These are phyloP conservation scores for Coniochaeta ligniaria DNA, from an alignment of 2,329 filamentous ascomycete genomes.

Conservation along the genomic window DNA sequence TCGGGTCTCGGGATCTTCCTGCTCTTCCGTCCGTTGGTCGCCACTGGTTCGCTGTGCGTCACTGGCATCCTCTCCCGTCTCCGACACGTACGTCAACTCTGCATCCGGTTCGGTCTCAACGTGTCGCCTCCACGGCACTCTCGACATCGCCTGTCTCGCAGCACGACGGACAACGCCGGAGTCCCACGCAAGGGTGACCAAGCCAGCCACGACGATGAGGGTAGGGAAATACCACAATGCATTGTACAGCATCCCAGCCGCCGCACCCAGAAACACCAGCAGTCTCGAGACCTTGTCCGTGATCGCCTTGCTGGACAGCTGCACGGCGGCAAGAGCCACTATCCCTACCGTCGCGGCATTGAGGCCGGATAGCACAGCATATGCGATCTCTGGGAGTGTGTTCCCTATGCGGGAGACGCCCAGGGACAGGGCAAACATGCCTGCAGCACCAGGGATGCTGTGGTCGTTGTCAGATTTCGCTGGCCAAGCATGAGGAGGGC, in stretches of 20 bases:
- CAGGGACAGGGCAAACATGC: conserved; percentile 61
- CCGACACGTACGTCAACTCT: neutral
- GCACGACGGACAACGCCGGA: neutral
- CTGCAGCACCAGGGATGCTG: conserved; percentile 61
- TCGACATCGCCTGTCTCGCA: neutral
- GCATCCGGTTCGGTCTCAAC: conserved; percentile 6
- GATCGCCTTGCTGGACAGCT: conserved; percentile 61
- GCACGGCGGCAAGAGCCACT: conserved; percentile 61
- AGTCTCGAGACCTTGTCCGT: conserved; percentile 56
- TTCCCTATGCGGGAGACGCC: conserved; percentile 55
- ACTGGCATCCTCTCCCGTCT: neutral
- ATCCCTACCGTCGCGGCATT: conserved; percentile 68
- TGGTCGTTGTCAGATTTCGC: neutral
- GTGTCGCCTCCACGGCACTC: conserved; percentile 34
- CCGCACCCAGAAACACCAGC: conserved; percentile 55
- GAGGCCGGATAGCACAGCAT: conserved; percentile 63
- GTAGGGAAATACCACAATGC: conserved; percentile 70
- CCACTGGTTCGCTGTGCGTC: neutral
- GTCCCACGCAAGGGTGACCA: conserved; percentile 49
- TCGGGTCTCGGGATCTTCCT: conserved; percentile 14
- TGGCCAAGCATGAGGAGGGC: neutral
- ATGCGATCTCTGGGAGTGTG: conserved; percentile 53
- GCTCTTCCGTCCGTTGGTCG: neutral
- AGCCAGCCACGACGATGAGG: conserved; percentile 50
- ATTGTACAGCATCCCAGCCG: conserved; percentile 62